phyloP scores from a whole-genome alignment of 805 yeast species.

The Candida ficus region DNA sequence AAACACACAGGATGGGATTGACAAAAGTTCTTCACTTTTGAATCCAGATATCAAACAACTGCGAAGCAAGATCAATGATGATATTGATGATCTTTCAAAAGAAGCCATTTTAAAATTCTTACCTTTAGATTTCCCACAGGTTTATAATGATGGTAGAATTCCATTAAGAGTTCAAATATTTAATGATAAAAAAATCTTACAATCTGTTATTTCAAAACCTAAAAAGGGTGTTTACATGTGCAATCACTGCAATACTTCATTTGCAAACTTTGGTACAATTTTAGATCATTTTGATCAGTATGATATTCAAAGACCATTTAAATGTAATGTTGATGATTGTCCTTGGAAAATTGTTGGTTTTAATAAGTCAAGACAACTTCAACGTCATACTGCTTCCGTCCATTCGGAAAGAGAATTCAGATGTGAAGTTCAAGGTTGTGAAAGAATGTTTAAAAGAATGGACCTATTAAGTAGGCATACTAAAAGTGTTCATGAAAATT shows the following conservation, averaged over 20 bases:
- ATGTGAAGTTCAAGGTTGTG: slow-evolving; percentile 76
- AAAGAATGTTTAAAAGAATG: slow-evolving; percentile 49
- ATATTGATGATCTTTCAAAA: background rate
- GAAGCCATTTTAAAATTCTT: slow-evolving; percentile 14
- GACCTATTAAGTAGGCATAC: slow-evolving; percentile 33
- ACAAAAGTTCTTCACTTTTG: no score
- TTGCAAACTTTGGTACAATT: slow-evolving; percentile 27
- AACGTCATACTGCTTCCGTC: slow-evolving; percentile 27
- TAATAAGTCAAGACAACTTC: slow-evolving; percentile 30
- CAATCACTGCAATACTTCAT: slow-evolving; percentile 32
- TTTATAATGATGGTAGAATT: slow-evolving; percentile 19
- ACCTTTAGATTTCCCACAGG: slow-evolving; percentile 24
- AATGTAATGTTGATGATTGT: slow-evolving; percentile 30
- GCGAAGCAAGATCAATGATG: background rate
- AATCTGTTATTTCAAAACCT: slow-evolving; percentile 21
- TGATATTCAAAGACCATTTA: slow-evolving; percentile 28
- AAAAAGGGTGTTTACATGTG: slow-evolving; percentile 36
- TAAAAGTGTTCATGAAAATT: slow-evolving; percentile 34
- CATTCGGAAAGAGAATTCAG: slow-evolving; percentile 38
- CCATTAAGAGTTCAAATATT: slow-evolving; percentile 26
- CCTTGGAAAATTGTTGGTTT: slow-evolving; percentile 41
- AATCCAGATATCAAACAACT: background rate
- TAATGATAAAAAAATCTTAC: slow-evolving; percentile 29
- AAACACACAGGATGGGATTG: background rate
- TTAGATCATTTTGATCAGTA: slow-evolving; percentile 32